phyloP scores from a whole-genome alignment of 257 asterid genomes.

The Capsicum chinense region DNA sequence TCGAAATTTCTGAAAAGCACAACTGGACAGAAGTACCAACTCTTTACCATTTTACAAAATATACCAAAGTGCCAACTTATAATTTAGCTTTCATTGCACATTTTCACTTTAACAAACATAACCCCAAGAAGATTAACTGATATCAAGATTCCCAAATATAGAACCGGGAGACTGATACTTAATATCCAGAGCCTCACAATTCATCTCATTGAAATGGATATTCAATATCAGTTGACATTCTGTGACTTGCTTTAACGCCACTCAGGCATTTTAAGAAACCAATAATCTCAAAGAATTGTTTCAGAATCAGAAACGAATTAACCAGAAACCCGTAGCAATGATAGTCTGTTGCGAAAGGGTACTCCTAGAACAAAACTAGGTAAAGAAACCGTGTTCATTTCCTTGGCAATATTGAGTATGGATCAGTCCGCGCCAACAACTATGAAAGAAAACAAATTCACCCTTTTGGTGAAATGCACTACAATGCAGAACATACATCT shows the following conservation, averaged over 20 bases:
- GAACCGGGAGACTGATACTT: background rate
- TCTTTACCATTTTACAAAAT: background rate
- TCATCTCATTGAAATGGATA: background rate
- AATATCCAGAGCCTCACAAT: background rate
- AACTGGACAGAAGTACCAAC: background rate
- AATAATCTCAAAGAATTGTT: background rate
- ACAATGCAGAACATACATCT: background rate
- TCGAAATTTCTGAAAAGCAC: background rate
- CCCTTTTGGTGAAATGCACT: background rate
- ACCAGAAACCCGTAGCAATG: background rate
- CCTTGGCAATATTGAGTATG: too few relatives aligned
- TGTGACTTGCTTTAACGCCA: background rate
- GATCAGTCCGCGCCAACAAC: background rate
- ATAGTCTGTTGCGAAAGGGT: background rate
- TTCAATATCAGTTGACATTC: background rate
- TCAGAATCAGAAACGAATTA: background rate
- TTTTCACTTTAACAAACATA: background rate
- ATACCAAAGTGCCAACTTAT: background rate
- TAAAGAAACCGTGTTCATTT: background rate
- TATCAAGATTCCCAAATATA: background rate
- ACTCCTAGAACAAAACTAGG: background rate
- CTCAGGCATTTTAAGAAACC: background rate
- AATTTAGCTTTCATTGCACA: background rate
- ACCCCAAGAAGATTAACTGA: background rate
- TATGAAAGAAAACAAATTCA: background rate